Percentiles rank a stretch among this genome's conserved stretches.
phyloP scores from a whole-genome alignment of 208 protist species.

The Tritrichomonas foetus region DNA sequence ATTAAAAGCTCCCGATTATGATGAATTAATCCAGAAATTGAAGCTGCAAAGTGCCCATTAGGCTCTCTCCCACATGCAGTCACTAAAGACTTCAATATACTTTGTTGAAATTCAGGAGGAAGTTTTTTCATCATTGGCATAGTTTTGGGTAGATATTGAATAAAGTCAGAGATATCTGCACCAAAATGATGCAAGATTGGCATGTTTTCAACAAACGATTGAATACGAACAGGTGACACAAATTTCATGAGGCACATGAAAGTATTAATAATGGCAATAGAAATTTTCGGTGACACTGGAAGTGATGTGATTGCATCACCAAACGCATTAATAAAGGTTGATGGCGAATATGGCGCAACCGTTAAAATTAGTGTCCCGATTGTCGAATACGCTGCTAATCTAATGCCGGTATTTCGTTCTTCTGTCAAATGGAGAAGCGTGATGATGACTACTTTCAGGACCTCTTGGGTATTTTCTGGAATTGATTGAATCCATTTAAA shows the following conservation, averaged over 20 bases:
- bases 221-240: neutral
- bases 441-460: neutral
- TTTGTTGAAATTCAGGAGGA: neutral
- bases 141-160: neutral
- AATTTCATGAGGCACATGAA: neutral
- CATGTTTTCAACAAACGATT: neutral
- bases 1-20: neutral
- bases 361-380: neutral
- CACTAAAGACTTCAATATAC: neutral
- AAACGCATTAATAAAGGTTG: neutral
- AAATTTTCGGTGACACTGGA: neutral
- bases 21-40: neutral
- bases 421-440: neutral
- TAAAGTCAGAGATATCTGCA: neutral
- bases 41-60: neutral
- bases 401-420: neutral
- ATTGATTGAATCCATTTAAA: neutral
- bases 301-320: neutral
- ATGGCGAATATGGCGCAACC: neutral
- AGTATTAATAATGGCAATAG: conserved; percentile 33
- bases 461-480: neutral
- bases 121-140: neutral
- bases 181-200: neutral
- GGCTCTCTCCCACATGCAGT: neutral
- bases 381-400: neutral